Base-by-base conservation (phyloP, 805 yeast species). In the Starmerella asiatica region DNA sequence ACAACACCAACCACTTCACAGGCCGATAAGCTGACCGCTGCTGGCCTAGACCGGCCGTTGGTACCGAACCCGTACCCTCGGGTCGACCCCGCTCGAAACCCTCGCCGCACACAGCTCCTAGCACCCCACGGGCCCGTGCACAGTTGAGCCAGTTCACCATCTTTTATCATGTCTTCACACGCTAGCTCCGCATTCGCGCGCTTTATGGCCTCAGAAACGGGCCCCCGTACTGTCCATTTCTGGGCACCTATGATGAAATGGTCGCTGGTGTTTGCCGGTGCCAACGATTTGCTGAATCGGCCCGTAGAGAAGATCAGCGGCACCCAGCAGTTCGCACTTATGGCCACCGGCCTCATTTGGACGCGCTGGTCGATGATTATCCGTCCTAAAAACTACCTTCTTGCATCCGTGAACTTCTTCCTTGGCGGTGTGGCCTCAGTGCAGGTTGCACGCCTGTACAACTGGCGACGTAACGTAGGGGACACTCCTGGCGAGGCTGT, bases 321-420 rank as follows among this genome's bases (percentile, higher is more conserved):
- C 42, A 77, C 94, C 19, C 94, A 82, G 62, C 86, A 80, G 64
- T 58, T 74, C 32, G 93, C 97, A 1, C 68, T 88, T 42, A 70
- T 81, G 52, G 85, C 86, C 34, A 88, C 98, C 1, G 98, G 96
- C 40, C 74, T 75, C 39, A 84, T 88, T 53, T 88, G 98, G 98
- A 88, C 98, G 27, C 75, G 98, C 61, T 88, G 97, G 97, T 85
- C 95, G 14, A 73, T 86, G 62, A 91, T 86, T 48, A 88, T 88
- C 56, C 75, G 67, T 49, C 98, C 98, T 31, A 78, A 79, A 63
- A 88, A 88, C 63, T 69, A 70, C 51, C 65, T 91, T 45, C 69
- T 91, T 50, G 98, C 97, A 3, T 75, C 88, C 21, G 98, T 88
- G 40, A 88, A 88, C 64, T 84, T 85, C 68, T 88, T 91, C 70